phyloP scores from a whole-genome alignment of 2,329 filamentous ascomycete genomes.

The Ophiostoma perfectum region DNA sequence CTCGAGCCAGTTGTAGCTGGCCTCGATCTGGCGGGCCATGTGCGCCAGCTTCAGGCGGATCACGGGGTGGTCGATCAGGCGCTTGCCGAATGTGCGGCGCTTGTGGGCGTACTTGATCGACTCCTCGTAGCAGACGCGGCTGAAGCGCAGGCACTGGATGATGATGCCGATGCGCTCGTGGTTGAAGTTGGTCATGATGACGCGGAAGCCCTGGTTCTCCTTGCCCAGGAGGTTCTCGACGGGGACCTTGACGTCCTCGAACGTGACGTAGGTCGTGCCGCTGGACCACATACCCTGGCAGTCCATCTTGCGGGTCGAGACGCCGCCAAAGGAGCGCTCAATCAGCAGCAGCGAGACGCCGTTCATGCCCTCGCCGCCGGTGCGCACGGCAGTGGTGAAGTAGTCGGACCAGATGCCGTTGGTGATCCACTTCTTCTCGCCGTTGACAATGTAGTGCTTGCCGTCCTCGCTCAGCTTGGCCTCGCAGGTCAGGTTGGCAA shows the following conservation, averaged over 20 bases:
- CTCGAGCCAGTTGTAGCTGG: constrained; percentile 95
- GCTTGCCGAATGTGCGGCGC: constrained; percentile 92
- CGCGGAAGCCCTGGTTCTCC: constrained; percentile 94
- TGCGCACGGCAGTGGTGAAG: constrained; percentile 94
- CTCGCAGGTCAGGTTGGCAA: constrained; percentile 92
- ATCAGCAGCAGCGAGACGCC: constrained; percentile 88
- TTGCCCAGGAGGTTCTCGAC: constrained; percentile 99
- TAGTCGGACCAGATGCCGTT: constrained; percentile 97
- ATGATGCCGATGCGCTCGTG: constrained; percentile 98
- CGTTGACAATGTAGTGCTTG: constrained; percentile 99
- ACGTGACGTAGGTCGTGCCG: constrained; percentile 95
- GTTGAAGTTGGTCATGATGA: constrained; percentile 99
- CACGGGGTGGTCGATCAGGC: constrained; percentile 91
- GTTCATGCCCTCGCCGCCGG: constrained; percentile 83
- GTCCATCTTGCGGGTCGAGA: constrained; percentile 92
- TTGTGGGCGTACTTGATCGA: constrained; percentile 96
- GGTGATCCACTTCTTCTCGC: constrained; percentile 99
- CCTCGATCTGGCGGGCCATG: constrained; percentile 97
- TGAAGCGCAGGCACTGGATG: constrained; percentile 94
- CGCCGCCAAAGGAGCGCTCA: constrained; percentile 76
- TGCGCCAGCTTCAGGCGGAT: constrained; percentile 96
- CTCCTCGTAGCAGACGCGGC: constrained; percentile 95
- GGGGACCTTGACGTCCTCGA: constrained; percentile 97
- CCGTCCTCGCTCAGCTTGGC: constrained; percentile 91
- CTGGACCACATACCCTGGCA: constrained; percentile 96